Evolutionary conservation across 2,329 filamentous ascomycete species (phyloP).

Genomic region (Tolypocladium sp.): DNA sequence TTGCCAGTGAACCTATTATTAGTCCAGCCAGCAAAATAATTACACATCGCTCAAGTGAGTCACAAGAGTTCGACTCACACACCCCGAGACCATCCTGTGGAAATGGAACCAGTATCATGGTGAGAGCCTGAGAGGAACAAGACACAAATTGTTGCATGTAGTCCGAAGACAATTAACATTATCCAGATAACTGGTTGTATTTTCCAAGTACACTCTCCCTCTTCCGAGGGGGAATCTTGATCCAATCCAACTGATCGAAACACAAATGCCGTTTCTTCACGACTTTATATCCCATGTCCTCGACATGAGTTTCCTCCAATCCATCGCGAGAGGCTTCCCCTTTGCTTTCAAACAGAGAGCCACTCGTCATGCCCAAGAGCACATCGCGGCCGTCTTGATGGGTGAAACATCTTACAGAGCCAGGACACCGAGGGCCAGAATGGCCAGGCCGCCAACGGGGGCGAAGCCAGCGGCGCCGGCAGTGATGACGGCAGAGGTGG

Average conservation of each 20-base stretch:
- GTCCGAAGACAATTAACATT: slow-evolving; percentile 9
- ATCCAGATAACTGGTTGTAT: slow-evolving; percentile 11
- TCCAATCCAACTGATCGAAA: slow-evolving; percentile 4
- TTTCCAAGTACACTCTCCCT: slow-evolving; percentile 8
- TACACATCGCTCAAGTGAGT: background rate
- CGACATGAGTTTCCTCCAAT: background rate
- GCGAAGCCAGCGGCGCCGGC: slow-evolving; percentile 20
- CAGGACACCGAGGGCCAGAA: slow-evolving; percentile 21
- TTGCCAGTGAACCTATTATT: background rate
- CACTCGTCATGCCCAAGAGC: background rate
- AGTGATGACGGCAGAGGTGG: slow-evolving; percentile 8
- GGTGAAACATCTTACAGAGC: slow-evolving; percentile 22
- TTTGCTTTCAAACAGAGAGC: background rate
- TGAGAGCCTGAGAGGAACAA: background rate
- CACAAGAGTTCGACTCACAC: background rate
- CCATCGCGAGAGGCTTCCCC: background rate
- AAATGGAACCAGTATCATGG: background rate
- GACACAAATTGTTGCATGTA: background rate
- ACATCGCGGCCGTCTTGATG: background rate
- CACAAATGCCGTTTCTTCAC: background rate
- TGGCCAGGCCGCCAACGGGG: slow-evolving; percentile 21
- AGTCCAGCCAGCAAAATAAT: background rate
- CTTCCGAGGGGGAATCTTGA: background rate
- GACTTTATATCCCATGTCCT: background rate
- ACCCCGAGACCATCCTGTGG: background rate